A percentile compares a stretch with the other conserved stretches of the same genome.
Conservation (phyloP, 2,329 filamentous ascomycete species). For the Penicillium rolfsii region DNA sequence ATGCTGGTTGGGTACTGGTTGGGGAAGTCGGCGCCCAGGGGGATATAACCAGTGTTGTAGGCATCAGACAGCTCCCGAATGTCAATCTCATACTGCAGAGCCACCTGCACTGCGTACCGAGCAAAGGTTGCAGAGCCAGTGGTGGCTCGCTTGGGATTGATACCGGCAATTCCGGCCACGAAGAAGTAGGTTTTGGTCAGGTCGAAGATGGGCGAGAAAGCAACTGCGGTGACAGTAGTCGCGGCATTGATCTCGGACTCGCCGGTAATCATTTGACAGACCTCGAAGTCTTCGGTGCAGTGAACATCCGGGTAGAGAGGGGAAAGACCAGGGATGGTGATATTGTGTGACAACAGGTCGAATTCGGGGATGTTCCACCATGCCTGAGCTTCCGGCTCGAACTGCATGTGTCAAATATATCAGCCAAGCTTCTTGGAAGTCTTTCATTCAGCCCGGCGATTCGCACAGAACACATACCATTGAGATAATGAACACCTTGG, state of each 20-base stretch:
- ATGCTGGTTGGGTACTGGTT: constrained; percentile 60
- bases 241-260: constrained; percentile 77
- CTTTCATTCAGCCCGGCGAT: background rate
- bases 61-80: constrained; percentile 67
- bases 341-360: constrained; percentile 60
- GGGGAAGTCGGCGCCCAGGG: constrained; percentile 61
- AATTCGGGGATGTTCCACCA: constrained; percentile 64
- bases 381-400: constrained; percentile 62
- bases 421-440: background rate
- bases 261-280: constrained; percentile 72
- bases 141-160: constrained; percentile 69
- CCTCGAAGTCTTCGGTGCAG: constrained; percentile 62
- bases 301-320: constrained; percentile 67
- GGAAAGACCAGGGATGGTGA: constrained; percentile 65
- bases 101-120: constrained; percentile 72
- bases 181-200: constrained; percentile 71
- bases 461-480: constrained; percentile 36
- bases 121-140: constrained; percentile 69
- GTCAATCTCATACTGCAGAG: constrained; percentile 76
- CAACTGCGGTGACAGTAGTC: constrained; percentile 64
- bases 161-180: constrained; percentile 72
- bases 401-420: constrained; percentile 47
- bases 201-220: constrained; percentile 66
- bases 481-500: constrained; percentile 49
- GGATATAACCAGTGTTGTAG: constrained; percentile 70